Conservation (phyloP, 164 flowering plant genomes). For the Macadamia tetraphylla region DNA sequence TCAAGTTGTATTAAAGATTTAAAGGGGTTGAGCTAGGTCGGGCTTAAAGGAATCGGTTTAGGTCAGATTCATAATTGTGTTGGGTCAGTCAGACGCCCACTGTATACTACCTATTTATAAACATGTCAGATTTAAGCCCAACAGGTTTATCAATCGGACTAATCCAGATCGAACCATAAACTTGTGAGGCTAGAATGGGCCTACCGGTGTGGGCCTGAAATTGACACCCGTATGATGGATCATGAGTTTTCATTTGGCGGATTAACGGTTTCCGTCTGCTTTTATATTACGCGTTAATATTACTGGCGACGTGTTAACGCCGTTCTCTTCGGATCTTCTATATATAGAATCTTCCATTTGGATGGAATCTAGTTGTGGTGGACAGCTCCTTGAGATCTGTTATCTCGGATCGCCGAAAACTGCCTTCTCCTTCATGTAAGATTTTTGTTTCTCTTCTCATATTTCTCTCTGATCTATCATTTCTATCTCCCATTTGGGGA, state of each 20-base stretch:
- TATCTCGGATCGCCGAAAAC: neutral
- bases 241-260: neutral
- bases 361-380: constrained; percentile 4
- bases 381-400: constrained; percentile 4
- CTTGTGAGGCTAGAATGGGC: no score
- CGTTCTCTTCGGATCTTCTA: neutral
- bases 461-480: neutral
- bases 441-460: neutral
- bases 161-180: no score
- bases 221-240: no score
- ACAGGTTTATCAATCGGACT: no score
- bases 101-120: no score
- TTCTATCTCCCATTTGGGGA: neutral
- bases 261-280: neutral
- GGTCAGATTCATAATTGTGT: no score
- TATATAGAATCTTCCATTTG: neutral
- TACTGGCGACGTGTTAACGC: neutral
- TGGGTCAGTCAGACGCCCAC: no score
- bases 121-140: no score
- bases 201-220: no score
- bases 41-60: no score
- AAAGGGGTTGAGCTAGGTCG: no score
- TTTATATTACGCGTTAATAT: neutral
- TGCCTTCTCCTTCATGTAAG: neutral
- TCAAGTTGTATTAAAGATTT: no score